phyloP scores from a whole-genome alignment of 495 filamentous ascomycete species.

The Cercophora sp. region DNA sequence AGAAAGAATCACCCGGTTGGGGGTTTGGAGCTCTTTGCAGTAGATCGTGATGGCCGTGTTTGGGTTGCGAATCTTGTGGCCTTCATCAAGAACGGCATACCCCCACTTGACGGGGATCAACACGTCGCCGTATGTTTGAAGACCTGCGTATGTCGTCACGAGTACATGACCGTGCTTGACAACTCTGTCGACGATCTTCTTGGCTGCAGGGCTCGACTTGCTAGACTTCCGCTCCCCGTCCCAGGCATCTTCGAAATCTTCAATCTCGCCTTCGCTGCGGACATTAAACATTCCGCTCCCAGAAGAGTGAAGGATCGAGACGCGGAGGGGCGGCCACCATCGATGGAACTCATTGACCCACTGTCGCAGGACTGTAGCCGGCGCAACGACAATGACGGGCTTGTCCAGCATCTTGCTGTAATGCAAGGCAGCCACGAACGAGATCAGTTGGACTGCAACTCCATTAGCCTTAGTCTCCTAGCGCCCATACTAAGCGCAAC shows the following conservation, averaged over 20 bases:
- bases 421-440: slow-evolving; percentile 85
- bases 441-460: slow-evolving; percentile 68
- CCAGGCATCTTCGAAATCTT: slow-evolving; percentile 56
- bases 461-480: no score
- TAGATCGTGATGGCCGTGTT: slow-evolving; percentile 87
- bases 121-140: slow-evolving; percentile 78
- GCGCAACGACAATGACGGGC: slow-evolving; percentile 84
- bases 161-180: slow-evolving; percentile 85
- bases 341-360: slow-evolving; percentile 98
- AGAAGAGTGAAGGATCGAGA: slow-evolving; percentile 90
- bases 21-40: slow-evolving; percentile 84
- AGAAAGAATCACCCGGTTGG: slow-evolving; percentile 86
- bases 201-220: slow-evolving; percentile 57
- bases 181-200: slow-evolving; percentile 76
- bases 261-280: slow-evolving; percentile 62
- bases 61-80: slow-evolving; percentile 95
- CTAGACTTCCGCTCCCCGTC: slow-evolving; percentile 31
- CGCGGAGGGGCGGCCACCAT: slow-evolving; percentile 95
- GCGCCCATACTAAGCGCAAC: no score
- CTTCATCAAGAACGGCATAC: slow-evolving; percentile 92
- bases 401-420: slow-evolving; percentile 80
- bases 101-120: slow-evolving; percentile 82
- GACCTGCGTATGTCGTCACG: slow-evolving; percentile 89
- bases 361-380: slow-evolving; percentile 89
- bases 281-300: slow-evolving; percentile 94